Evolutionary conservation across 1,139 yeast genomes (phyloP).

Genomic region (Saccharomyces hybrid): DNA sequence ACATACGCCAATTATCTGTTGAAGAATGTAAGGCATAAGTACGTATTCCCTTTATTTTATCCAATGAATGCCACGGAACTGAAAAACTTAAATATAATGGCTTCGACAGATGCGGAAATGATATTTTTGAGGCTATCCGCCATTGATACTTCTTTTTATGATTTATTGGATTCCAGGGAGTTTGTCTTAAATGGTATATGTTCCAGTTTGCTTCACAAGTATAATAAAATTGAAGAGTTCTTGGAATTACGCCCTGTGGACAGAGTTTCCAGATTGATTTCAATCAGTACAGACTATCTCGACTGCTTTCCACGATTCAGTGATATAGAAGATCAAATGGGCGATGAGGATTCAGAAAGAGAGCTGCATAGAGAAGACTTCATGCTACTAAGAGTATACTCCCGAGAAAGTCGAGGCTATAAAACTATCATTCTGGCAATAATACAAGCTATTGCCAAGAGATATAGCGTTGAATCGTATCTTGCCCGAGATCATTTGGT

Average conservation of each 20-base stretch:
- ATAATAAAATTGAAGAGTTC: slow-evolving; percentile 9
- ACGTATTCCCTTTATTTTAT: slow-evolving; percentile 14
- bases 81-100: slow-evolving; percentile 7
- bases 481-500: slow-evolving; percentile 19
- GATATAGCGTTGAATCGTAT: slow-evolving; percentile 13
- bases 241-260: slow-evolving; percentile 6
- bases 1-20: slow-evolving; percentile 11
- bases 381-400: slow-evolving; percentile 23
- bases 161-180: slow-evolving; percentile 14
- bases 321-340: not conserved
- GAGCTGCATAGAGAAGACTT: slow-evolving; percentile 18
- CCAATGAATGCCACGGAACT: not conserved
- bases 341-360: slow-evolving; percentile 1
- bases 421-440: slow-evolving; percentile 21
- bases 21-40: slow-evolving; percentile 14
- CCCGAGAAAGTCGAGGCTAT: slow-evolving; percentile 23
- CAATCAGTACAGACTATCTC: not conserved
- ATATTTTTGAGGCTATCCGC: slow-evolving; percentile 18
- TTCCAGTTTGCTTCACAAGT: not conserved
- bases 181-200: slow-evolving; percentile 11
- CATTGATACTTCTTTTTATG: slow-evolving; percentile 23
- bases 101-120: slow-evolving; percentile 11
- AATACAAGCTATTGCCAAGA: slow-evolving; percentile 18
- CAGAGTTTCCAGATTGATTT: not conserved
- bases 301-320: not conserved